Percentiles rank a stretch among this genome's conserved stretches.
These are phyloP conservation scores for Macrophomina tecta DNA, from an alignment of 2,329 filamentous ascomycete species.

Conservation along the genomic window DNA sequence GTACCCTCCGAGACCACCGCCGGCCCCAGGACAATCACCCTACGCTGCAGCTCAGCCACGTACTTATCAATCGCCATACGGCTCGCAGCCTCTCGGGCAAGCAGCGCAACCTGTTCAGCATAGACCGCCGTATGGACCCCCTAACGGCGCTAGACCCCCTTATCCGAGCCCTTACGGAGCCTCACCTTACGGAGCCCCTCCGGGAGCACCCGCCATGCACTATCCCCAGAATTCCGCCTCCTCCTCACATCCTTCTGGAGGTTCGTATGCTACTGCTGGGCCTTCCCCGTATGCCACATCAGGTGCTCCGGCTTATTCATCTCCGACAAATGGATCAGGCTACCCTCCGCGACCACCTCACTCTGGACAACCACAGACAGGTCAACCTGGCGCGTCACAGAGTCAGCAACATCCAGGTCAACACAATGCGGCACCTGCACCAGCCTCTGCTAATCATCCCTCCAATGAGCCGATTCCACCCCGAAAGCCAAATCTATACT, in stretches of 20 bases:
- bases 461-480: slow-evolving; percentile 23
- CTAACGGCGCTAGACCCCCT: slow-evolving; percentile 20
- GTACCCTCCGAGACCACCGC: slow-evolving; percentile 25
- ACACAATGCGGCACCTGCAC: background rate
- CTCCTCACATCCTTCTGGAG: background rate
- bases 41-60: slow-evolving; percentile 18
- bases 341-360: slow-evolving; percentile 21
- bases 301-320: slow-evolving; percentile 11
- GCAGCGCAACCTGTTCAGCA: slow-evolving; percentile 17
- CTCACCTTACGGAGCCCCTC: slow-evolving; percentile 19
- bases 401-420: slow-evolving; percentile 16
- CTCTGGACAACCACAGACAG: slow-evolving; percentile 4
- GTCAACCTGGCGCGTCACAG: slow-evolving; percentile 11
- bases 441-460: background rate
- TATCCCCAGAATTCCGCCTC: slow-evolving; percentile 13
- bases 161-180: slow-evolving; percentile 24
- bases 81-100: slow-evolving; percentile 24
- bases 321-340: background rate
- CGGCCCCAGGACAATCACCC: slow-evolving; percentile 19
- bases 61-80: slow-evolving; percentile 27
- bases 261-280: slow-evolving; percentile 17
- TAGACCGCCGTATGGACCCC: slow-evolving; percentile 19
- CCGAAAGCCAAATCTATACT: slow-evolving; percentile 21
- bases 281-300: slow-evolving; percentile 23
- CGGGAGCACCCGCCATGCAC: background rate